Conservation (phyloP, 257 asterid genomes). For the Penstemon newberryi region DNA sequence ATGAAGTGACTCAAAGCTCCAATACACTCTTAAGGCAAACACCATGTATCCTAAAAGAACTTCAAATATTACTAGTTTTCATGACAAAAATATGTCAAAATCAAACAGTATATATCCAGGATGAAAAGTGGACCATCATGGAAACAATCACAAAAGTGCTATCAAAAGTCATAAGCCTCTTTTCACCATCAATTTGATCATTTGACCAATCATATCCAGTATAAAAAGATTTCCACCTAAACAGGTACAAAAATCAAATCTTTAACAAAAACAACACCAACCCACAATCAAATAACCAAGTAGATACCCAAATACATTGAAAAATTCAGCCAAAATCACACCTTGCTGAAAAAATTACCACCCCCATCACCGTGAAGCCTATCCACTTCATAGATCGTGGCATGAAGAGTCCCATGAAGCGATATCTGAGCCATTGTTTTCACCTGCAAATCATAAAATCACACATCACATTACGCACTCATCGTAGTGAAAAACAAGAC, state of each 20-base stretch:
- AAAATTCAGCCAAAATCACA: conserved; percentile 7
- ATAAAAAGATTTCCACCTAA: background rate
- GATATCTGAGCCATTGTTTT: conserved; percentile 51
- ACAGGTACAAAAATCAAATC: background rate
- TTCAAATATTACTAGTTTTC: too few species aligned
- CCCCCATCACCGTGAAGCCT: conserved; percentile 14
- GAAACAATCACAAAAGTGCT: too few species aligned
- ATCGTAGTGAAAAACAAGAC: background rate
- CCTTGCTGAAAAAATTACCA: conserved; percentile 20
- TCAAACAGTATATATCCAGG: background rate
- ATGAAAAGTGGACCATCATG: too few species aligned
- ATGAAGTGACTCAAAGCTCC: too few species aligned
- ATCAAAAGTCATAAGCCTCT: background rate
- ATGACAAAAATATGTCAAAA: background rate
- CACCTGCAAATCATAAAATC: conserved; percentile 27
- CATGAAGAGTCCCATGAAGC: conserved; percentile 63
- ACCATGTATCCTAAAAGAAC: too few species aligned
- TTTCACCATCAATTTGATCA: background rate
- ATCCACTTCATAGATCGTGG: conserved; percentile 56
- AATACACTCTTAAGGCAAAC: too few species aligned
- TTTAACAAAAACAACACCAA: background rate
- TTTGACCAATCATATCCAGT: background rate
- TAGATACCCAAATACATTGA: background rate
- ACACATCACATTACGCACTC: conserved; percentile 6
- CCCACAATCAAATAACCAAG: background rate